phyloP scores from a whole-genome alignment of 2,329 filamentous ascomycete species.

The Cytospora schulzeri region DNA sequence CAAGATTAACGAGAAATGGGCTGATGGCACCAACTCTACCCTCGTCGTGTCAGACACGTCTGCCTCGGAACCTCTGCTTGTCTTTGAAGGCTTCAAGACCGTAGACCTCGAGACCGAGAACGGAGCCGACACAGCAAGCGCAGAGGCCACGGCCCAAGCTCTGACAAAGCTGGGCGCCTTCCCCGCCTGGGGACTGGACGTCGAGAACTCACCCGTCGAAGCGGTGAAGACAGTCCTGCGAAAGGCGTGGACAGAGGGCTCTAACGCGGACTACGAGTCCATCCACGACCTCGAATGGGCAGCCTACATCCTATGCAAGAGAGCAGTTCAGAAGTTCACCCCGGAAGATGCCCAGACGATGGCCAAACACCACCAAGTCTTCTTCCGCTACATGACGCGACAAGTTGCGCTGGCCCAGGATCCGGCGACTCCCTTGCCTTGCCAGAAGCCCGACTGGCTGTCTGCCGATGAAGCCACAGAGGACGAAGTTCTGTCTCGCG shows the following conservation, averaged over 20 bases:
- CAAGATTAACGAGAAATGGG: conserved; percentile 12
- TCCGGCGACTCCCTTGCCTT: background rate
- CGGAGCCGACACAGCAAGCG: background rate
- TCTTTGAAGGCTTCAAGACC: conserved; percentile 13
- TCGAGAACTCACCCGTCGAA: background rate
- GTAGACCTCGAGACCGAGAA: background rate
- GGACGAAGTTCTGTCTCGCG: background rate
- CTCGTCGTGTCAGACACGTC: background rate
- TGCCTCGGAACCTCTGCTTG: conserved; percentile 3
- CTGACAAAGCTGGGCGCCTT: conserved; percentile 9
- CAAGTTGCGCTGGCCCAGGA: conserved; percentile 2
- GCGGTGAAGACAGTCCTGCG: background rate
- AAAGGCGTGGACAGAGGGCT: background rate
- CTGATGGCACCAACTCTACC: conserved; percentile 13
- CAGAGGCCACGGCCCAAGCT: background rate
- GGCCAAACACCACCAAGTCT: conserved; percentile 10
- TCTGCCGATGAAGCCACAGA: background rate
- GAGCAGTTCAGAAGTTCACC: background rate
- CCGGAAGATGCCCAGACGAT: background rate
- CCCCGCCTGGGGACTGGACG: conserved; percentile 5
- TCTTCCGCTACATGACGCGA: conserved; percentile 5
- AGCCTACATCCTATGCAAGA: conserved; percentile 15
- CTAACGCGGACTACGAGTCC: background rate
- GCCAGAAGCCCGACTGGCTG: conserved; percentile 1
- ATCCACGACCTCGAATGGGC: conserved; percentile 14